Base-by-base conservation (phyloP, 1,139 yeast species). In the Lodderomyces jiufengensis region DNA sequence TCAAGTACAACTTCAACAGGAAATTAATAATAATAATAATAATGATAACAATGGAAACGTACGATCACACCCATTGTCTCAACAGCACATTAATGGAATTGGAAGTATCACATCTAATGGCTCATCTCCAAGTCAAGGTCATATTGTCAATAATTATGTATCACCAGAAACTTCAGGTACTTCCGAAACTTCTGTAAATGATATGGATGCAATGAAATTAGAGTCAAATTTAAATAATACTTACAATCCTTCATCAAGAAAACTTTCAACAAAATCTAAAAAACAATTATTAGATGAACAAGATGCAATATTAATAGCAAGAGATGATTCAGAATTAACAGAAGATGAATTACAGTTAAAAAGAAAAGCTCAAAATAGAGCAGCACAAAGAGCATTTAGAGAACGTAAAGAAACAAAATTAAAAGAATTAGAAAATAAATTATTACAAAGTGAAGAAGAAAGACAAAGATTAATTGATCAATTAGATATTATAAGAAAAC, bases 341-440 rank as follows among this genome's bases (percentile, higher is more conserved):
- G 80, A 76, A 34, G 73, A 70, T 18, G 80, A 76, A 43, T 49
- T 75, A 21, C 70, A 66, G 32, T 51, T 67, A 46, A 78, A 78
- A 54, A 73, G 84, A 35, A 85, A 81, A 54, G 90, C 90, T 0
- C 95, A 84, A 54, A 87, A 87, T 55, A 66, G 96, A 50, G 94
- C 92, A 4, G 95, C 95, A 0, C 96, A 86, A 59, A 68, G 92
- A 46, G 95, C 95, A 1, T 86, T 86, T 60, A 69, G 96, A 45
- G 94, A 85, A 56, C 76, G 95, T 34, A 84, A 85, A 54, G 95
- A 85, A 55, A 76, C 78, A 37, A 77, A 76, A 47, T 61, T 86
- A 41, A 81, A 80, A 50, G 88, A 81, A 45, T 66, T 86, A 34
- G 83, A 84, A 48, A 63, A 61, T 3, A 78, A 79, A 51, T 61